phyloP scores from a whole-genome alignment of 306 rosid species.

The Abrus pulchellus region DNA sequence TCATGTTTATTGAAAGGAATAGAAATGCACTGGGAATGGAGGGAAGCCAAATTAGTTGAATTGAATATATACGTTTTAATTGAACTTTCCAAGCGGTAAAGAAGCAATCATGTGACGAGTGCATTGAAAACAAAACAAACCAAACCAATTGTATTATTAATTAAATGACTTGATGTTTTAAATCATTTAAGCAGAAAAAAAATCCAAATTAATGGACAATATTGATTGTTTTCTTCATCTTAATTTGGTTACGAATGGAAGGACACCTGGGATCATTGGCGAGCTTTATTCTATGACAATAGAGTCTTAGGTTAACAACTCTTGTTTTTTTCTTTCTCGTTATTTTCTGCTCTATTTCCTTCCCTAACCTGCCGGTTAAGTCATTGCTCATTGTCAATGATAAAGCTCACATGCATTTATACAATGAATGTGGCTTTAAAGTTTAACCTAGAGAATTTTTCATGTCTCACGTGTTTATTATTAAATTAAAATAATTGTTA shows the following conservation, averaged over 20 bases:
- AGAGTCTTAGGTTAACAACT: constrained; percentile 47
- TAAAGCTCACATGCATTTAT: constrained; percentile 41
- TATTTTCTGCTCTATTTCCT: constrained; percentile 5
- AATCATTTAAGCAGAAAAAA: not conserved
- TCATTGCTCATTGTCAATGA: constrained; percentile 43
- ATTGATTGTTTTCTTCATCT: constrained; percentile 4
- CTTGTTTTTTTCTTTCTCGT: constrained; percentile 28
- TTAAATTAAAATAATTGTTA: too few relatives aligned
- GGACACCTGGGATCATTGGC: not conserved
- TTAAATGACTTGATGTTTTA: not conserved
- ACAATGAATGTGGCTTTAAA: constrained; percentile 32
- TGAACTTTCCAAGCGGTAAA: too few relatives aligned
- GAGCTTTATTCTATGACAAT: not conserved
- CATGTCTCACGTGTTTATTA: too few relatives aligned
- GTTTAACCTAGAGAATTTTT: too few relatives aligned
- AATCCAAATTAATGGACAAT: not conserved
- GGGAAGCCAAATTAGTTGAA: not conserved
- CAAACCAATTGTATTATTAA: not conserved
- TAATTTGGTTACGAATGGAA: not conserved
- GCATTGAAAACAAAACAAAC: not conserved
- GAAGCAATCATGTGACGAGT: not conserved
- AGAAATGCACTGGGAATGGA: not conserved
- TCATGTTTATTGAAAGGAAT: not conserved
- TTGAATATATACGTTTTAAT: too few relatives aligned
- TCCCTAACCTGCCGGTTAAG: constrained; percentile 55